A percentile compares a stretch with the other conserved stretches of the same genome.
Conservation (phyloP, 331 rosid species). For the Arachis monticola region DNA sequence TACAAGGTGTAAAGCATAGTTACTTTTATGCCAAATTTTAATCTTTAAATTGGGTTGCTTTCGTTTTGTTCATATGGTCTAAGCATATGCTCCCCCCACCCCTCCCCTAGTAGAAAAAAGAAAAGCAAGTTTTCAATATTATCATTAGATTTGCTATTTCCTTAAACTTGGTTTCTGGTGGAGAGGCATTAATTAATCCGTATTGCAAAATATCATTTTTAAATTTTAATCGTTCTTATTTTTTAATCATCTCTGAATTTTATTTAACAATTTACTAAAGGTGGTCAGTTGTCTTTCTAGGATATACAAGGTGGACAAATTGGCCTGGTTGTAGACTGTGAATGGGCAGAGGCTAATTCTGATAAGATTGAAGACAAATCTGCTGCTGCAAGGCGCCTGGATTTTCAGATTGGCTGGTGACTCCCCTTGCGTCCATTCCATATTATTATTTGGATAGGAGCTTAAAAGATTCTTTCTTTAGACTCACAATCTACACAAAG, state of each 20-base stretch:
- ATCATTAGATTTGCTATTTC: not conserved
- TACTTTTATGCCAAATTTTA: conserved; percentile 7
- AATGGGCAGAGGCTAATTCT: conserved; percentile 96
- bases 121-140: not conserved
- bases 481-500: not conserved
- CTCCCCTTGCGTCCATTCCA: conserved; percentile 22
- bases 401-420: conserved; percentile 95
- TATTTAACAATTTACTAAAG: not conserved
- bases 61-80: conserved; percentile 1
- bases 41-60: conserved; percentile 4
- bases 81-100: not conserved
- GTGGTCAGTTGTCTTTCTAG: conserved; percentile 43
- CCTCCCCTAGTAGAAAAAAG: not conserved
- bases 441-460: conserved; percentile 13
- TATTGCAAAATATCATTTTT: not conserved
- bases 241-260: conserved; percentile 32
- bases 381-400: conserved; percentile 90
- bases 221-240: not conserved
- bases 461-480: conserved; percentile 4
- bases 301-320: conserved; percentile 84
- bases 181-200: not conserved
- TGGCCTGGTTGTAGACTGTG: conserved; percentile 80
- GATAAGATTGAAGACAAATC: conserved; percentile 68
- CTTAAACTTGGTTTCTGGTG: conserved; percentile 1
- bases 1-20: conserved; percentile 60